These are phyloP conservation scores for Populus simonii DNA, from an alignment of 345 rosid genomes.

Conservation along the genomic window DNA sequence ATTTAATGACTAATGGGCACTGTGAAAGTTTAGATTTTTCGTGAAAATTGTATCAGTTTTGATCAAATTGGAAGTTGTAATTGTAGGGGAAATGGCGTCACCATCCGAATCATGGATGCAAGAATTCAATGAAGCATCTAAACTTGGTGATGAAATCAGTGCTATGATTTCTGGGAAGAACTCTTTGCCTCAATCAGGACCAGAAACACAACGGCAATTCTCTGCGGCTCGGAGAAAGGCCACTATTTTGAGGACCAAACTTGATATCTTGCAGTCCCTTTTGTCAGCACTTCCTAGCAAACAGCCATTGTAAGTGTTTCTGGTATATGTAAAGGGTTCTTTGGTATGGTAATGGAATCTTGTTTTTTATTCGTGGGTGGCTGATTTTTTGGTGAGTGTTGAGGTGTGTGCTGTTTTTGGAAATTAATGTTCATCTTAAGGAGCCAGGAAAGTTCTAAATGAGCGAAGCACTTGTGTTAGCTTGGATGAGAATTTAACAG, in stretches of 20 bases:
- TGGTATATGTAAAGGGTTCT: neutral
- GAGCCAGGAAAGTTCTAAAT: neutral
- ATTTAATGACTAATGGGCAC: neutral
- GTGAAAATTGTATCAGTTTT: neutral
- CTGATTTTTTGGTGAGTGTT: neutral
- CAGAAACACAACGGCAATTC: conserved; percentile 81
- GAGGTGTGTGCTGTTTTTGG: neutral
- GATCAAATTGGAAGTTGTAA: neutral
- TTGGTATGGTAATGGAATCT: neutral
- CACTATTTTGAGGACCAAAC: conserved; percentile 76
- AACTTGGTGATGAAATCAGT: conserved; percentile 69
- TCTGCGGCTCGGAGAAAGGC: conserved; percentile 86
- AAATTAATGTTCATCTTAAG: neutral
- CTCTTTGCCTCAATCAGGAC: conserved; percentile 56
- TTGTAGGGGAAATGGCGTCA: conserved; percentile 55
- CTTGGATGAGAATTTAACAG: neutral
- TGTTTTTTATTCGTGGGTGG: neutral
- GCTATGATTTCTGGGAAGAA: conserved; percentile 76
- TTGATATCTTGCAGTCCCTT: conserved; percentile 74
- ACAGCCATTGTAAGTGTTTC: conserved; percentile 52
- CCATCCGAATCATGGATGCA: conserved; percentile 78
- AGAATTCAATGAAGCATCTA: conserved; percentile 75
- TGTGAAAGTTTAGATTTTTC: neutral
- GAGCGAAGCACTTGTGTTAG: neutral
- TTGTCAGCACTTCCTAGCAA: conserved; percentile 65